Percentiles rank a stretch among this genome's conserved stretches.
Evolutionary conservation across 2,329 filamentous ascomycete genomes (phyloP).

Genomic region (Neophaeococcomyces mojaviensis): DNA sequence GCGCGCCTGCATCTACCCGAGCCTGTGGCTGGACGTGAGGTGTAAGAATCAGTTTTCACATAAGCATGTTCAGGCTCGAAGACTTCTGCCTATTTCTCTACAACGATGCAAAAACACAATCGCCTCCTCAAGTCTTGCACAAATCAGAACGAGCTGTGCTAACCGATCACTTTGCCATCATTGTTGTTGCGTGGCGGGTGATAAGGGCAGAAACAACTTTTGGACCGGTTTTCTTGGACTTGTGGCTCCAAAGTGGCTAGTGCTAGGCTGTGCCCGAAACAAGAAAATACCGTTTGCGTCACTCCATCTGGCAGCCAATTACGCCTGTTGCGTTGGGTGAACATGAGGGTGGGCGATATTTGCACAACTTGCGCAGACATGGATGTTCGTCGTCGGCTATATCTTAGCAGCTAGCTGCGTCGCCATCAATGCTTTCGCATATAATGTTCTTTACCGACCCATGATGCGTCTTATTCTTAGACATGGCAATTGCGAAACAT

Average conservation of each 20-base stretch:
- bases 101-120: background rate
- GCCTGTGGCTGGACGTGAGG: background rate
- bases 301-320: too few relatives aligned
- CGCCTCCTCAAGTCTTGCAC: background rate
- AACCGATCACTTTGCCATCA: background rate
- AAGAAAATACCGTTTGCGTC: too few relatives aligned
- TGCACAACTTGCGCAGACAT: background rate
- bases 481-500: slow-evolving; percentile 2
- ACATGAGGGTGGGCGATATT: background rate
- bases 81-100: too few relatives aligned
- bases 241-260: too few relatives aligned
- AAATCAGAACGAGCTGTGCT: background rate
- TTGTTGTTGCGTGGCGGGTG: too few relatives aligned
- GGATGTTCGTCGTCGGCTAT: background rate
- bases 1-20: background rate
- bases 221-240: background rate
- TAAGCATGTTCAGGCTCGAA: too few relatives aligned
- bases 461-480: slow-evolving; percentile 6
- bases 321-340: background rate
- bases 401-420: background rate
- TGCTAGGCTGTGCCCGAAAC: too few relatives aligned
- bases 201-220: background rate
- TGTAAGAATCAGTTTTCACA: too few relatives aligned
- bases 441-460: background rate
- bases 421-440: background rate